phyloP scores from a whole-genome alignment of 2,329 filamentous ascomycete species.

The Lachnellula occidentalis region DNA sequence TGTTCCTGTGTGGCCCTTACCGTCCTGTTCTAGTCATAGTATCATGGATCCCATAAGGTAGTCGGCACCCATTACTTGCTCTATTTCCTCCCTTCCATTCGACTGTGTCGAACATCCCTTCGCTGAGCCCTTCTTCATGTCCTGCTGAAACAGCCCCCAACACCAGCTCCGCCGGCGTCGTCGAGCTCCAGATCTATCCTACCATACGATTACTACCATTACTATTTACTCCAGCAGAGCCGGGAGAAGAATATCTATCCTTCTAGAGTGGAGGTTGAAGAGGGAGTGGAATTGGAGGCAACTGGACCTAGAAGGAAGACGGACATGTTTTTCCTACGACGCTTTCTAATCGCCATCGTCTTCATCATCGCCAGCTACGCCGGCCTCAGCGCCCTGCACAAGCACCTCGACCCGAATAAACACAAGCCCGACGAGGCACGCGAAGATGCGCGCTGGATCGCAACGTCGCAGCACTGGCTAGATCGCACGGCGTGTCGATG shows the following conservation, averaged over 20 bases:
- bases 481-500: conserved; percentile 74
- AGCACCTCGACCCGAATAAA: conserved; percentile 57
- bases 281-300: not conserved
- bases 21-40: not conserved
- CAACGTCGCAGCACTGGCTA: conserved; percentile 65
- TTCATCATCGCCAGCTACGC: conserved; percentile 40
- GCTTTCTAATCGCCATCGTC: conserved; percentile 33
- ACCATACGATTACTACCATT: not conserved
- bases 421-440: conserved; percentile 45
- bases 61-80: not conserved
- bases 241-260: no score
- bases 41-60: not conserved
- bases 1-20: not conserved
- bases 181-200: not conserved
- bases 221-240: not conserved
- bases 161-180: conserved; percentile 4
- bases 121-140: not conserved
- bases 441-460: conserved; percentile 63
- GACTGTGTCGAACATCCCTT: not conserved
- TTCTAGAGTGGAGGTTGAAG: not conserved
- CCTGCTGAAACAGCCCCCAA: not conserved
- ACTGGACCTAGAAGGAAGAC: no score
- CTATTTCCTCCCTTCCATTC: not conserved
- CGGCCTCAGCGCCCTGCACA: conserved; percentile 45
- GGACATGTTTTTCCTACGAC: conserved; percentile 21